Percentiles rank a stretch among this genome's conserved stretches.
Conservation (phyloP, 1,139 yeast genomes). For the Yamadazyma songkhlaensis region DNA sequence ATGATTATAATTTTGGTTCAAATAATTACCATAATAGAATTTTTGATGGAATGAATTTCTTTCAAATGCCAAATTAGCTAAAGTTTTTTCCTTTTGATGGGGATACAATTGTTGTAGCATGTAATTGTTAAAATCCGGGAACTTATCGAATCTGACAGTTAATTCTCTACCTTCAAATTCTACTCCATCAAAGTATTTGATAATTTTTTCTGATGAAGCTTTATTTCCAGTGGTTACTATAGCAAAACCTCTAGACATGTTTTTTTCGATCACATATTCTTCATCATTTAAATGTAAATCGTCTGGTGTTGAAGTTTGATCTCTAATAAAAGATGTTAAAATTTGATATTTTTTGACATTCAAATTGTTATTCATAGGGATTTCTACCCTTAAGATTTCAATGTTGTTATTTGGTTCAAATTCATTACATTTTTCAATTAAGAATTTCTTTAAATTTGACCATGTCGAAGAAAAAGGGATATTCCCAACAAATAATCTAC, state of each 20-base stretch:
- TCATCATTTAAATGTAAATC: not conserved
- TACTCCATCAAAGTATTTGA: constrained; percentile 46
- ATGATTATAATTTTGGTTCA: constrained; percentile 1
- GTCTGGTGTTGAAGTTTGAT: not conserved
- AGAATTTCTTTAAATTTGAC: constrained; percentile 50
- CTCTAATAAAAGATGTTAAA: constrained; percentile 8
- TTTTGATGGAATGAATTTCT: constrained; percentile 34
- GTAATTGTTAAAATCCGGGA: constrained; percentile 40
- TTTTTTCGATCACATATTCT: constrained; percentile 7
- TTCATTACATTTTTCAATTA: constrained; percentile 35
- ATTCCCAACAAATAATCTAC: constrained; percentile 51
- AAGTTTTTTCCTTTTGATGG: constrained; percentile 13
- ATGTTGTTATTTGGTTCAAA: constrained; percentile 25
- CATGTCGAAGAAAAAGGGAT: constrained; percentile 58
- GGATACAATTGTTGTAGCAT: constrained; percentile 28
- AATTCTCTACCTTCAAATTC: constrained; percentile 57
- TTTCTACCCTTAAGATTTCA: constrained; percentile 50
- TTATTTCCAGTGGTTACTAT: constrained; percentile 53
- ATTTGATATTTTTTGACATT: constrained; percentile 10
- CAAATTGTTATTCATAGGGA: constrained; percentile 39
- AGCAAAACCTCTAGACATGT: constrained; percentile 56
- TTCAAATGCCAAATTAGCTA: constrained; percentile 33
- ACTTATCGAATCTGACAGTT: constrained; percentile 58
- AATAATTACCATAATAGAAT: constrained; percentile 24
- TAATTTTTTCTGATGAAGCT: constrained; percentile 50